phyloP scores from a whole-genome alignment of 2,329 filamentous ascomycete species.

The Grosmannia penicillata region DNA sequence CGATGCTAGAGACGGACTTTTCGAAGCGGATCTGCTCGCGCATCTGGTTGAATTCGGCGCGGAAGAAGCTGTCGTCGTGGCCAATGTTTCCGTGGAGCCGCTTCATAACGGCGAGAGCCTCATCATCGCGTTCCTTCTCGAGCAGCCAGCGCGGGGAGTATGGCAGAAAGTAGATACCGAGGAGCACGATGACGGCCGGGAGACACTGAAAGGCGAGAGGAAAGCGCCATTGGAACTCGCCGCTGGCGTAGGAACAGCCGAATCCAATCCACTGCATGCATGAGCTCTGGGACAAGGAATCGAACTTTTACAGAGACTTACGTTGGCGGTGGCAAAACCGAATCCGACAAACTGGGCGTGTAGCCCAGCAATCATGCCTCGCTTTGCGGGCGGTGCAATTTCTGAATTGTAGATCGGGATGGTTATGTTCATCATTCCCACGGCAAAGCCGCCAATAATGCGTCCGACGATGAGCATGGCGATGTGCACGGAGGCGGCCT shows the following conservation, averaged over 20 bases:
- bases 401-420: constrained; percentile 14
- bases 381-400: constrained; percentile 18
- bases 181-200: constrained; percentile 21
- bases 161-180: background rate
- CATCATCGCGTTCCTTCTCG: constrained; percentile 14
- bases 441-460: constrained; percentile 25
- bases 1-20: no score
- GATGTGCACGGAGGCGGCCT: constrained; percentile 7
- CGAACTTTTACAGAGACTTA: no score
- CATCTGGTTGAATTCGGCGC: constrained; percentile 9
- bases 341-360: background rate
- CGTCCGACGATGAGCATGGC: constrained; percentile 13
- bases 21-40: constrained; percentile 19
- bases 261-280: constrained; percentile 19
- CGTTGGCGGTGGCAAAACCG: background rate
- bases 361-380: constrained; percentile 17
- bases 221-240: constrained; percentile 24
- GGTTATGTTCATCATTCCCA: constrained; percentile 16
- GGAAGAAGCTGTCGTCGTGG: background rate
- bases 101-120: constrained; percentile 20
- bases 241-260: constrained; percentile 18
- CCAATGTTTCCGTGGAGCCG: constrained; percentile 3
- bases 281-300: background rate
- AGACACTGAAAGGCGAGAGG: constrained; percentile 26
- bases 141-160: constrained; percentile 6